Conservation (phyloP, 176 grass and related monocot genomes). For the Oryza coarctata region DNA sequence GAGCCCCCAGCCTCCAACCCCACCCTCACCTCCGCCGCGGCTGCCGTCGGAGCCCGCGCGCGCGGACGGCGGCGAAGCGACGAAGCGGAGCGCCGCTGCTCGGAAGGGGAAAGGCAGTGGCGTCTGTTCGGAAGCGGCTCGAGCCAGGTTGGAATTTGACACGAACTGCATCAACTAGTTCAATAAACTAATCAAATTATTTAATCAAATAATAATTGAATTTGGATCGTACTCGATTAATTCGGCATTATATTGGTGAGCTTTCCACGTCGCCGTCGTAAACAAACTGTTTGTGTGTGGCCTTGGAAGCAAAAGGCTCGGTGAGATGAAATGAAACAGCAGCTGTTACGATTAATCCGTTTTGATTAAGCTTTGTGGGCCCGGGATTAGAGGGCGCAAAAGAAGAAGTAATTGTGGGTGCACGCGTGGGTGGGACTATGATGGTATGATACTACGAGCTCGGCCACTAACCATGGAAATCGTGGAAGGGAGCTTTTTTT, state of each 20-base stretch:
- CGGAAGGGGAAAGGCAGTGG: conserved; percentile 31
- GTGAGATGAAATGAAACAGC: not conserved
- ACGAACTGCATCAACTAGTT: not conserved
- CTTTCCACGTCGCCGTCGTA: conserved; percentile 42
- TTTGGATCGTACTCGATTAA: not conserved
- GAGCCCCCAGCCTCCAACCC: not conserved
- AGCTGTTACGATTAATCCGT: not conserved
- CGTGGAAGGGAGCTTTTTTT: not conserved
- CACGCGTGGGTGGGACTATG: not conserved
- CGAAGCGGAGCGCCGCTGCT: not conserved
- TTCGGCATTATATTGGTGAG: conserved; percentile 24
- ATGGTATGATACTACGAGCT: conserved; percentile 7
- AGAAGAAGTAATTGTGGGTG: not conserved
- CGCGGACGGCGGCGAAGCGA: not conserved
- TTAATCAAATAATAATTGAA: conserved; percentile 16
- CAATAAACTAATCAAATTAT: not conserved
- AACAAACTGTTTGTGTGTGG: not conserved
- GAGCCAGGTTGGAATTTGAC: conserved; percentile 34
- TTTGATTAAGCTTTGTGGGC: not conserved
- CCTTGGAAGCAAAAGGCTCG: not conserved
- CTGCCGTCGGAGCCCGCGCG: not conserved
- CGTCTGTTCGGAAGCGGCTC: conserved; percentile 39
- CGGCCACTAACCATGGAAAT: not conserved
- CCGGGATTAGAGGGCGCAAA: not conserved
- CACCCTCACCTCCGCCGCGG: not conserved